Conservation (phyloP, 1,284 basidiomycete genomes). For the Ustilago cynodontis region DNA sequence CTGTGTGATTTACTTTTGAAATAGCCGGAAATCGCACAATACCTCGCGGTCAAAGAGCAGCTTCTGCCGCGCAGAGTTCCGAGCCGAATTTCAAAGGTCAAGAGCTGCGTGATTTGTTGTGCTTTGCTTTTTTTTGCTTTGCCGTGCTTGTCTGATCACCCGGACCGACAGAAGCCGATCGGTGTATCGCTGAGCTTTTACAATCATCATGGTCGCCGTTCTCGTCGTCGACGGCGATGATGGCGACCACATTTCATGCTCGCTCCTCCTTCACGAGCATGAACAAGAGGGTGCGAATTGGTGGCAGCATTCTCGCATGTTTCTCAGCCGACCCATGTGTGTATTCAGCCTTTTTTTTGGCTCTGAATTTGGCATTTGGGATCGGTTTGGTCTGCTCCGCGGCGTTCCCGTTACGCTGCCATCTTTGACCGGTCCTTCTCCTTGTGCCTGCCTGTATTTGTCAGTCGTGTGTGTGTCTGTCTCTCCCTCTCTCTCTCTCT, state of each 20-base stretch:
- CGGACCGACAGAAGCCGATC: too few relatives aligned
- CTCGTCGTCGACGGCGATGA: too few relatives aligned
- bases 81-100: neutral
- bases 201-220: too few relatives aligned
- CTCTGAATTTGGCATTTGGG: neutral
- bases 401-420: conserved; percentile 4
- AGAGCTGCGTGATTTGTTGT: neutral
- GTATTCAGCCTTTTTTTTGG: conserved; percentile 14
- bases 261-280: too few relatives aligned
- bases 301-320: too few relatives aligned
- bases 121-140: neutral
- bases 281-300: too few relatives aligned
- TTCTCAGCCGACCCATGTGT: conserved; percentile 6
- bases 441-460: too few relatives aligned
- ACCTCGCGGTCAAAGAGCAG: conserved; percentile 6
- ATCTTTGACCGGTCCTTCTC: conserved; percentile 1
- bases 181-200: neutral
- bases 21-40: neutral
- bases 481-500: too few relatives aligned
- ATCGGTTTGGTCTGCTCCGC: conserved; percentile 13
- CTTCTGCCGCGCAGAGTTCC: conserved; percentile 5
- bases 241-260: too few relatives aligned
- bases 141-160: too few relatives aligned
- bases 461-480: neutral
- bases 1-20: neutral